Base-by-base conservation (phyloP, 257 asterid species). In the Lycium ferocissimum region DNA sequence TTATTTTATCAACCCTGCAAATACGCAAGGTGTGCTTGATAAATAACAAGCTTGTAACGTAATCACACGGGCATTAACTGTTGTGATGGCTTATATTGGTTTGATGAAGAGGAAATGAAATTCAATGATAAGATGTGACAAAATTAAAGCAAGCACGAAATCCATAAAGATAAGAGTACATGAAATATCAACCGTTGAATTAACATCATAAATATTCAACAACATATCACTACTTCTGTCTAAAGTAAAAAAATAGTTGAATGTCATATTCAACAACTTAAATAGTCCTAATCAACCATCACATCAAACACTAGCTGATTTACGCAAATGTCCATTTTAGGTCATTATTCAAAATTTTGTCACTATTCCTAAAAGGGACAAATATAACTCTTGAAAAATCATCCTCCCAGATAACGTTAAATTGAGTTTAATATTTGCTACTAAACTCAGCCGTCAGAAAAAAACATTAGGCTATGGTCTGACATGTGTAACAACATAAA, bases 111-210 rank as follows among this genome's bases (percentile, higher is more conserved):
- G 37, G 37, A 72, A 22, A 6, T 72, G n/a, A 72, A 9, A 45
- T 47, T 65, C 20, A 5, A 9, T 51, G 35, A 40, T 62, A 13
- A 17, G 82, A 81, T 71, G 88, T 79, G 86, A 86, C 86, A 57
- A 56, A 79, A 69, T 54, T 69, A 40, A 69, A 69, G 85, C 70
- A 83, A 69, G 47, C 51, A 84, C 80, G 18, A 70, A 81, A 69
- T 86, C 33, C 59, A 72, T 26, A 43, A 72, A 45, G 38, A 45
- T n/a, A n/a, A 26, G 12, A 45, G 38, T 70, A 38, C 80, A 72
- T 72, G 80, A 72, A n/a, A 70, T 72, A 72, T 18, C 1, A 40
- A 43, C 80, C 58, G 80, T 72, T 72, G 80, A 72, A 72, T 3
- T 8, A 69, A 69, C 35, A 0, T 35, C 6, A 66, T 17, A 17